Base-by-base conservation (phyloP, 2,329 filamentous ascomycete genomes). In the Apiospora sp. region DNA sequence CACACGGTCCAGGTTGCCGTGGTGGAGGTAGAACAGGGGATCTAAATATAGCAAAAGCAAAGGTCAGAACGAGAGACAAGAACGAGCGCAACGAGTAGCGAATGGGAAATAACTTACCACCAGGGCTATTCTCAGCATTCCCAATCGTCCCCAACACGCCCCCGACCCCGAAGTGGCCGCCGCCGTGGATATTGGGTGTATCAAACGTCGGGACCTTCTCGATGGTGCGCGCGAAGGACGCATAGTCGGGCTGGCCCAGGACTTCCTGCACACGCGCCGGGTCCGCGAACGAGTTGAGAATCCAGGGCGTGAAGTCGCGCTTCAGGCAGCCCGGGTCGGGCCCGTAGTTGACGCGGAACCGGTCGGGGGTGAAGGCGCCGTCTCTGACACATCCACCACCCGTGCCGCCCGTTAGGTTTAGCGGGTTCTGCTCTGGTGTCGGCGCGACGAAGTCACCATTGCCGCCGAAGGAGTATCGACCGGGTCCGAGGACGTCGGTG, bases 381-480 rank as follows among this genome's bases (percentile, higher is more conserved):
- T 71, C 46, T 7, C 24, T 3, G 1, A 71, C 61, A 3, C 70
- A 71, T 5, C 70, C 70, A 4, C 70, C 70, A 6, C 70, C 70
- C 3, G 70, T 71, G 30, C 70, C 27, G 22, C 61, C 61, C 19
- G 70, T 71, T 27, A 71, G 46, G 12, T 71, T 71, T 22, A 71
- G 41, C n/a, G 61, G 70, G 61, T 71, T 71, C 41, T 34, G 61
- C 14, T 13, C 48, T 3, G 30, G 30, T 2, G 34, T 71, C 34
- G 70, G 46, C 46, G 14, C 22, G 58, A 71, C 70, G 19, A 5
- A 27, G 44, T 41, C 54, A 19, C 70, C 70, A 41, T 71, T 71
- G 34, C 70, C 70, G 22, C 70, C 70, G 37, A 71, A 71, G 14
- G 67, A 68, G 30, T 41, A 44, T 19, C 22, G 37, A 12, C 64